A percentile compares a stretch with the other conserved stretches of the same genome.
phyloP scores from a whole-genome alignment of 768 basidiomycete species.

The Melanogaster broomeanus region DNA sequence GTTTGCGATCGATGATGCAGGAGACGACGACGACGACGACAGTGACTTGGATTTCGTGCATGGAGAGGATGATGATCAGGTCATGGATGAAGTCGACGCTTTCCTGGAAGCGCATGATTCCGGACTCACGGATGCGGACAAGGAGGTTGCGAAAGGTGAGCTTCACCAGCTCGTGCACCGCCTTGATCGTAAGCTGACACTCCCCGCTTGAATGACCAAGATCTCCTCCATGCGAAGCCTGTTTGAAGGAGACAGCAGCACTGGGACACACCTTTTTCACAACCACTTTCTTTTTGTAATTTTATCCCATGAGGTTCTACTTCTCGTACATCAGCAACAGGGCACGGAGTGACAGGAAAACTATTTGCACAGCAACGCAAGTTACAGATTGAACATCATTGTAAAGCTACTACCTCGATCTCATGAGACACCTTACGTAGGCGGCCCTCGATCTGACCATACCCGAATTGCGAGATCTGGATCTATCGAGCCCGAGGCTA shows the following conservation, averaged over 20 bases:
- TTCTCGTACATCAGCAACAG: constrained; percentile 10
- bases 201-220: constrained; percentile 29
- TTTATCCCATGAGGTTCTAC: constrained; percentile 10
- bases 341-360: not conserved
- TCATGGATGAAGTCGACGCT: constrained; percentile 94
- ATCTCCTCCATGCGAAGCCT: constrained; percentile 61
- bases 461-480: constrained; percentile 80
- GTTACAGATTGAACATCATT: constrained; percentile 7
- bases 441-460: constrained; percentile 62
- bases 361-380: constrained; percentile 6
- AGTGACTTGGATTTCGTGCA: constrained; percentile 55
- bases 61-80: constrained; percentile 66
- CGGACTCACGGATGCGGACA: constrained; percentile 77
- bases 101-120: constrained; percentile 94
- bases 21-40: constrained; percentile 60
- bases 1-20: constrained; percentile 96
- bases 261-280: not conserved
- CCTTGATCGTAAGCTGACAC: not conserved
- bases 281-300: constrained; percentile 11
- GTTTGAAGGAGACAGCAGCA: constrained; percentile 26
- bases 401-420: not conserved
- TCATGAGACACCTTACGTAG: constrained; percentile 8
- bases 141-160: constrained; percentile 74
- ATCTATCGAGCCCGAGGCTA: constrained; percentile 86
- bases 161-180: not conserved